Percentiles rank a stretch among this genome's conserved stretches.
Evolutionary conservation across 768 basidiomycete species (phyloP).

Genomic region (Podaxis mareebaensis): DNA sequence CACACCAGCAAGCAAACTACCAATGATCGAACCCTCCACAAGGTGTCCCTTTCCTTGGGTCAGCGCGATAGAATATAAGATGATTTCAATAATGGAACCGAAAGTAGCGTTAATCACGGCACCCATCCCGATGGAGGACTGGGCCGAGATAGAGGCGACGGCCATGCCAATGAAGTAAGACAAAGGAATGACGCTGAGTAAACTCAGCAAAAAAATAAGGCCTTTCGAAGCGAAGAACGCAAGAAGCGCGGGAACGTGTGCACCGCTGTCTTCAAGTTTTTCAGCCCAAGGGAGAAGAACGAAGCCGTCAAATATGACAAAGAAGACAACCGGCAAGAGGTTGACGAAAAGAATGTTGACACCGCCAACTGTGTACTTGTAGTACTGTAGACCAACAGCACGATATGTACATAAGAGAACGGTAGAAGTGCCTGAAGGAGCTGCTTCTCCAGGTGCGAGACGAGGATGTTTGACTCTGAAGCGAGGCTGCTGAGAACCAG

Average conservation of each 20-base stretch:
- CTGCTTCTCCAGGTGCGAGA: constrained; percentile 83
- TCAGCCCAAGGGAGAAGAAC: constrained; percentile 76
- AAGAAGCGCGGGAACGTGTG: constrained; percentile 65
- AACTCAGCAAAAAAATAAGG: constrained; percentile 79
- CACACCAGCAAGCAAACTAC: constrained; percentile 92
- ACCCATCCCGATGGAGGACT: constrained; percentile 98
- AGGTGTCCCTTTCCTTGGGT: constrained; percentile 90
- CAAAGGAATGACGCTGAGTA: constrained; percentile 92
- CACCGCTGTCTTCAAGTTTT: constrained; percentile 49
- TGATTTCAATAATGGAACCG: constrained; percentile 96
- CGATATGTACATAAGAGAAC: constrained; percentile 94
- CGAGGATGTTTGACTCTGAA: constrained; percentile 73
- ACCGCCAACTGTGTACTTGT: constrained; percentile 98
- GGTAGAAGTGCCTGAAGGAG: constrained; percentile 82
- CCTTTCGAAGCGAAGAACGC: constrained; percentile 69
- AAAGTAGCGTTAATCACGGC: constrained; percentile 99
- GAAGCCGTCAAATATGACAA: constrained; percentile 93
- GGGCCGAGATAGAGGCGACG: constrained; percentile 97
- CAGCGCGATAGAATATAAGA: constrained; percentile 88
- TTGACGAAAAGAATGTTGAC: constrained; percentile 99
- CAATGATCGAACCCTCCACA: constrained; percentile 96
- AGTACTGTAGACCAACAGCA: constrained; percentile 88
- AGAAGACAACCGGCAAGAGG: constrained; percentile 89
- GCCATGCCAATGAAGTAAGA: constrained; percentile 99
- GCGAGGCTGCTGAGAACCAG: constrained; percentile 30